phyloP scores from a whole-genome alignment of 305 asterid genomes.

The Coffea humblotiana region DNA sequence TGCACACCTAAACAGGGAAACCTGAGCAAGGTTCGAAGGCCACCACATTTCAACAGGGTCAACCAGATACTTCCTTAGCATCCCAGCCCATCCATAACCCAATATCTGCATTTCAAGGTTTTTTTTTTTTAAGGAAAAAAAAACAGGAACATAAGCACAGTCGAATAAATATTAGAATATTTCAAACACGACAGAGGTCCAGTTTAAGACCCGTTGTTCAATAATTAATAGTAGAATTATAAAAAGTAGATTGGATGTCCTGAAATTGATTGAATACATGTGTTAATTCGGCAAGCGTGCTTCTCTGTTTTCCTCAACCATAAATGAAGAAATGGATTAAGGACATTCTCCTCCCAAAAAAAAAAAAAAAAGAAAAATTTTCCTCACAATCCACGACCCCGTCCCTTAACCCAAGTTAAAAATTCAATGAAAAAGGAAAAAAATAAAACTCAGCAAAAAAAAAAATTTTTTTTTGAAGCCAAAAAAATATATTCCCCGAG shows the following conservation, averaged over 20 bases:
- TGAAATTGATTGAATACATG: neutral
- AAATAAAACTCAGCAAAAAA: neutral
- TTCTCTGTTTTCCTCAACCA: neutral
- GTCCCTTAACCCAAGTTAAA: neutral
- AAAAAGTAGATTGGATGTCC: neutral
- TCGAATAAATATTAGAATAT: neutral
- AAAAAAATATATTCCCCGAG: neutral
- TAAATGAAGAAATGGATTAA: neutral
- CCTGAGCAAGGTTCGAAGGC: slow-evolving; percentile 99
- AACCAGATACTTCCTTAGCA: slow-evolving; percentile 85
- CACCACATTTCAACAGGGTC: slow-evolving; percentile 99
- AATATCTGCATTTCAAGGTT: slow-evolving; percentile 49
- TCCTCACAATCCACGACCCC: neutral
- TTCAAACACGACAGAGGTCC: neutral
- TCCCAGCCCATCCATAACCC: slow-evolving; percentile 99
- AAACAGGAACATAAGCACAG: neutral
- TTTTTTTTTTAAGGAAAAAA: neutral
- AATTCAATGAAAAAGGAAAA: neutral
- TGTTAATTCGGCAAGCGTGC: neutral
- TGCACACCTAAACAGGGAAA: slow-evolving; percentile 75
- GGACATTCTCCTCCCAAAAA: neutral
- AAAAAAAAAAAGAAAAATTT: no score
- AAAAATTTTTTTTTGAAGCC: neutral
- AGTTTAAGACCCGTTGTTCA: no score
- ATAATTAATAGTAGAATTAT: neutral